These are phyloP conservation scores for Aspergillus novoparasiticus DNA, from an alignment of 2,329 filamentous ascomycete species.

Conservation along the genomic window DNA sequence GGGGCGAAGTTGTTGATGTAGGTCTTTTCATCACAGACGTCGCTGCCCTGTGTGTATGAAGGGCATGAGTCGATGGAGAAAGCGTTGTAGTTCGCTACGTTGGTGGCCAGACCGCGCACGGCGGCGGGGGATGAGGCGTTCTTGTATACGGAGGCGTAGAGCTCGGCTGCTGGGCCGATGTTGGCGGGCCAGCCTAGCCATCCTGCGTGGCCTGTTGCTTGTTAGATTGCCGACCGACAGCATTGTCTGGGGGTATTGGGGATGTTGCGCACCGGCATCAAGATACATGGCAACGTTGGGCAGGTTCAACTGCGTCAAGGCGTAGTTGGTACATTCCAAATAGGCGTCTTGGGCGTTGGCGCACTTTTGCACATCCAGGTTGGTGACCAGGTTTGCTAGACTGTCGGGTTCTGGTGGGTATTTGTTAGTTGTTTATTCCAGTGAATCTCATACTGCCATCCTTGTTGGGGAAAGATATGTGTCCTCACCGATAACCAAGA, in stretches of 20 bases:
- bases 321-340: conserved; percentile 59
- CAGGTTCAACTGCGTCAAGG: conserved; percentile 59
- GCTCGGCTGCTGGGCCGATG: conserved; percentile 52
- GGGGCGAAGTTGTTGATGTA: conserved; percentile 57
- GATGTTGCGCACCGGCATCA: conserved; percentile 53
- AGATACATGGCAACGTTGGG: conserved; percentile 66
- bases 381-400: conserved; percentile 65
- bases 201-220: conserved; percentile 53
- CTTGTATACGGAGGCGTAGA: conserved; percentile 53
- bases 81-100: conserved; percentile 63
- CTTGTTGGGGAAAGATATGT: background rate
- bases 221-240: background rate
- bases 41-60: conserved; percentile 48
- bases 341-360: conserved; percentile 57
- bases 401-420: conserved; percentile 60
- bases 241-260: too few species aligned
- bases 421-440: conserved; percentile 27
- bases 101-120: conserved; percentile 58
- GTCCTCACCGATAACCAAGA: conserved; percentile 52
- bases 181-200: conserved; percentile 68
- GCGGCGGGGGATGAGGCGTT: conserved; percentile 49
- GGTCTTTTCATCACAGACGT: conserved; percentile 56
- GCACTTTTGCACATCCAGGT: conserved; percentile 58
- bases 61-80: conserved; percentile 51
- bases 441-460: too few species aligned